Base-by-base conservation (phyloP, 176 grass and related monocot species). In the Aegilops umbellulata region DNA sequence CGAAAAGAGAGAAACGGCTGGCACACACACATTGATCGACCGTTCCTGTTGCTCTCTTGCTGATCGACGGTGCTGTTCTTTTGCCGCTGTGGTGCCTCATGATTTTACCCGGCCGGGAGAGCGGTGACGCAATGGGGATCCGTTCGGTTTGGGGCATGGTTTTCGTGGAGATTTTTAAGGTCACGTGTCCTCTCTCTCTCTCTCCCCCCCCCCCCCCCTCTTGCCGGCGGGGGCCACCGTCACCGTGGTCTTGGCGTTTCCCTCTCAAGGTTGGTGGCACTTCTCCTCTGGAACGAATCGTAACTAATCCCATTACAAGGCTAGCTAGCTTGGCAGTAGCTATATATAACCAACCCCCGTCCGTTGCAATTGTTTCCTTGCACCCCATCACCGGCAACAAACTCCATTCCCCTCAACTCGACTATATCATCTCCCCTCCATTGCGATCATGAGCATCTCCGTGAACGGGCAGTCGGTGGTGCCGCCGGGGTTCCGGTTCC, bases 401-500 rank as follows among this genome's bases (percentile, higher is more conserved):
- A 69, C 77, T 15, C 41, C 75, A n/a, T 60, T 76, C 80, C 35
- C 8, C 64, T 76, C 15, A 7, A 68, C 7, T 67, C 7, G 1
- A 17, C 47, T 2, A 17, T 5, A 51, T 20, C 19, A 8, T 4
- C 16, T 26, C 20, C 58, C 6, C 6, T 22, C 17, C 51, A n/a
- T n/a, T n/a, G n/a, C 49, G 16, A 53, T 1, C 6, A 97, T 97
- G 95, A 91, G 90, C 89, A 97, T 97, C 75, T 89, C 86, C 31
- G 92, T 97, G 88, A 93, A 97, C 64, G 95, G 95, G 23, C 92
- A 94, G 84, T 93, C 95, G 2, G 84, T 74, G 81, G 92, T 97
- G 61, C 95, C 95, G 30, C 95, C 92, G 42, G 95, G 95, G 20
- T 97, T 97, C 85, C 90, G 95, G 25, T 97, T 97, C 81, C 95